phyloP scores from a whole-genome alignment of 2,329 filamentous ascomycete species.

The Aspergillus sp. region DNA sequence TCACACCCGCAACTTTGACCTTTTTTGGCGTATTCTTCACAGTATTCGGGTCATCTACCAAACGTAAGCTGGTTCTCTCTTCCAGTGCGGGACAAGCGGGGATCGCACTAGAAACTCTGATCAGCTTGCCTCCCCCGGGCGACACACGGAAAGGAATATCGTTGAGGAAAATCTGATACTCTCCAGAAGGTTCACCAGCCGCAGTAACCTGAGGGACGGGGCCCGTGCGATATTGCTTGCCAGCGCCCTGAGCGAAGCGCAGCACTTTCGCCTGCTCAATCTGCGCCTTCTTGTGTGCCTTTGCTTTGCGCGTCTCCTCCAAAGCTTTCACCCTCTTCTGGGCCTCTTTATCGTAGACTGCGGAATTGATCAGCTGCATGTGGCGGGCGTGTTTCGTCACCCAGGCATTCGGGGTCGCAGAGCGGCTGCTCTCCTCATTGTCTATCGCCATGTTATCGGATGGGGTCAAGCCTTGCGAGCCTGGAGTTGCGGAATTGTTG shows the following conservation, averaged over 20 bases:
- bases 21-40: constrained; percentile 74
- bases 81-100: constrained; percentile 10
- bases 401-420: constrained; percentile 57
- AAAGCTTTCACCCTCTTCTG: constrained; percentile 72
- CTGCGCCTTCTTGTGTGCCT: constrained; percentile 60
- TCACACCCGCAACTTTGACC: constrained; percentile 73
- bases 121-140: constrained; percentile 80
- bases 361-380: constrained; percentile 80
- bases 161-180: constrained; percentile 69
- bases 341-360: constrained; percentile 74
- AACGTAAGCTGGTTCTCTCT: constrained; percentile 51
- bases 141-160: constrained; percentile 75
- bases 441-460: constrained; percentile 34
- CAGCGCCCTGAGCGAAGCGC: constrained; percentile 42
- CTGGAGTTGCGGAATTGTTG: constrained; percentile 50
- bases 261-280: constrained; percentile 53
- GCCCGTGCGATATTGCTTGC: constrained; percentile 23
- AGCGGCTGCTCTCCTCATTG: constrained; percentile 33
- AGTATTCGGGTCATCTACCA: constrained; percentile 60
- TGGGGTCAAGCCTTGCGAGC: constrained; percentile 27
- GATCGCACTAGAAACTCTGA: constrained; percentile 70
- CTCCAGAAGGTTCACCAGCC: constrained; percentile 39
- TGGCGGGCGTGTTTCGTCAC: constrained; percentile 76
- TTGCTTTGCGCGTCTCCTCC: constrained; percentile 63
- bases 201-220: constrained; percentile 31